Conservation (phyloP, 1,284 basidiomycete species). For the Ustilago bromivora region DNA sequence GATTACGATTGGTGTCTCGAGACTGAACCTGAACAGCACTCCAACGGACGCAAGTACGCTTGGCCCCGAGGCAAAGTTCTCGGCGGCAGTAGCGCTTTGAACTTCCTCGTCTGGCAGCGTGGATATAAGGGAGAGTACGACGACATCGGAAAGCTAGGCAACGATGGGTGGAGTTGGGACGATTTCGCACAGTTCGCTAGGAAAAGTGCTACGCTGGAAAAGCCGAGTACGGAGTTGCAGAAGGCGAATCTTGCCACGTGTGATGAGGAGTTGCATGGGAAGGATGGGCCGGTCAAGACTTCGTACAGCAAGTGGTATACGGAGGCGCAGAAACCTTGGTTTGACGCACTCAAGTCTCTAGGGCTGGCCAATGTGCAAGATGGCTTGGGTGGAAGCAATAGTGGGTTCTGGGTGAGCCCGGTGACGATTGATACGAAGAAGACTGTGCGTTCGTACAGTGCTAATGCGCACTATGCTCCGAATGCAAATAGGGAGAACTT, state of each 20-base stretch:
- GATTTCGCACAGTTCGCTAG: conserved; percentile 41
- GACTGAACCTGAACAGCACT: conserved; percentile 48
- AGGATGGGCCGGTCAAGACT: conserved; percentile 46
- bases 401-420: conserved; percentile 55
- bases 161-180: conserved; percentile 58
- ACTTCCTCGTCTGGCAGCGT: conserved; percentile 67
- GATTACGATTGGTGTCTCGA: conserved; percentile 55
- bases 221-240: conserved; percentile 40
- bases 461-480: conserved; percentile 55
- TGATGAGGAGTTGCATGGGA: conserved; percentile 48
- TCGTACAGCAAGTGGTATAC: conserved; percentile 59
- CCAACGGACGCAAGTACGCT: conserved; percentile 49
- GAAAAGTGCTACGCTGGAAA: conserved; percentile 39
- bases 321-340: conserved; percentile 55
- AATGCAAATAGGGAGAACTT: conserved; percentile 45
- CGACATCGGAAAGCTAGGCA: conserved; percentile 53
- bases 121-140: conserved; percentile 59
- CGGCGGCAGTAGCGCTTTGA: conserved; percentile 70
- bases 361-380: conserved; percentile 47
- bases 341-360: conserved; percentile 48
- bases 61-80: conserved; percentile 56
- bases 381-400: conserved; percentile 49
- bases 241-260: conserved; percentile 51
- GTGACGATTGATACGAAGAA: conserved; percentile 45
- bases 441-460: conserved; percentile 44